Conservation (phyloP, 495 filamentous ascomycete species). For the Aspergillus ellipticus region DNA sequence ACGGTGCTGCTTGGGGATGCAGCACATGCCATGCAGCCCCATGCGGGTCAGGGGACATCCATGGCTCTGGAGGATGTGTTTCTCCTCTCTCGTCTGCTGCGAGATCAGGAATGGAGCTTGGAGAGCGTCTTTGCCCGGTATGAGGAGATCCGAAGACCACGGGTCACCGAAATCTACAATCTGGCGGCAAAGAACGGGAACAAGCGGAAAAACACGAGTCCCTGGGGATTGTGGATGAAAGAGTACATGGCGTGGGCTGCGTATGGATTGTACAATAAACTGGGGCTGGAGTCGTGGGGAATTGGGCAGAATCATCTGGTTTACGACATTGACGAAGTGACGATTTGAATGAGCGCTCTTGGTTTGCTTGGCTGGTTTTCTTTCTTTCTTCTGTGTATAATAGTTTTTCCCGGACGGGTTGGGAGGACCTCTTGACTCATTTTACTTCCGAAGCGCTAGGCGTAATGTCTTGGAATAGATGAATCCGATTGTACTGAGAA, state of each 20-base stretch:
- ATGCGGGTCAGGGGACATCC: slow-evolving; percentile 42
- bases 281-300: slow-evolving; percentile 21
- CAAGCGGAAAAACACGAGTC: slow-evolving; percentile 16
- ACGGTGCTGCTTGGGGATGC: slow-evolving; percentile 38
- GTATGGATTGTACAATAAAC: slow-evolving; percentile 11
- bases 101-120: slow-evolving; percentile 10
- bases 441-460: not conserved
- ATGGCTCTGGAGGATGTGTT: slow-evolving; percentile 47
- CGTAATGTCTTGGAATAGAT: not conserved
- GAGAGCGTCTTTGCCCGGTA: slow-evolving; percentile 21
- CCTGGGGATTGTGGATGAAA: slow-evolving; percentile 26
- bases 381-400: not conserved
- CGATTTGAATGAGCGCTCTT: not conserved
- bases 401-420: too few species aligned
- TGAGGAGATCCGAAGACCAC: slow-evolving; percentile 28
- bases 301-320: slow-evolving; percentile 27
- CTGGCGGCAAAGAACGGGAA: slow-evolving; percentile 21
- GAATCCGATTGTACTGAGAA: not conserved
- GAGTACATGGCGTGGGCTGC: slow-evolving; percentile 18
- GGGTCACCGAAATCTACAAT: slow-evolving; percentile 22
- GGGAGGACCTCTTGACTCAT: not conserved
- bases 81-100: slow-evolving; percentile 34
- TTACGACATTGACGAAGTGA: slow-evolving; percentile 27
- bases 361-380: not conserved
- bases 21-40: slow-evolving; percentile 45